These are phyloP conservation scores for Suhomyces anneliseae DNA, from an alignment of 1,139 yeast species.

Conservation along the genomic window DNA sequence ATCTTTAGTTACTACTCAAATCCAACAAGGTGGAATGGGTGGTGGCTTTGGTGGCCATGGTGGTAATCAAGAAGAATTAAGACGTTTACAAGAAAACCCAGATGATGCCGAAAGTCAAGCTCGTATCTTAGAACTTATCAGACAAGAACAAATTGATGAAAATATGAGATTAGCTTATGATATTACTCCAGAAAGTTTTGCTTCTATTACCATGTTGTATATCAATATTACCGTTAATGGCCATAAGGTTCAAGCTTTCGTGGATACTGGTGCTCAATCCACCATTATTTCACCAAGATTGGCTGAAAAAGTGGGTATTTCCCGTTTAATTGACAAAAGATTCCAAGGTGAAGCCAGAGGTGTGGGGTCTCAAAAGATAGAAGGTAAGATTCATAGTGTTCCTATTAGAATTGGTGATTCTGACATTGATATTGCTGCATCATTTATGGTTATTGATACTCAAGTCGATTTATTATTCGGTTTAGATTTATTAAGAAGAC, in stretches of 20 bases:
- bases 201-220: conserved; percentile 79
- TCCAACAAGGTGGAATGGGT: conserved; percentile 12
- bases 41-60: conserved; percentile 4
- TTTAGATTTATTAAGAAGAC: conserved; percentile 81
- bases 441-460: conserved; percentile 79
- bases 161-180: conserved; percentile 80
- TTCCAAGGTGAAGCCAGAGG: conserved; percentile 85
- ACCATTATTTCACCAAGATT: conserved; percentile 78
- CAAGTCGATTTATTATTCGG: conserved; percentile 69
- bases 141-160: conserved; percentile 73
- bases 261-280: conserved; percentile 93
- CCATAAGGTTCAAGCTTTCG: conserved; percentile 81
- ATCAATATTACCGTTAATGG: conserved; percentile 78
- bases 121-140: conserved; percentile 65
- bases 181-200: conserved; percentile 86
- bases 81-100: conserved; percentile 57
- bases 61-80: conserved; percentile 47
- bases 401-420: conserved; percentile 74
- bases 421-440: conserved; percentile 60
- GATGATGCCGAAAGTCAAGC: conserved; percentile 74
- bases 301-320: conserved; percentile 71
- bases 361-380: conserved; percentile 77
- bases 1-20: conserved; percentile 38
- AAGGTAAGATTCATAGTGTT: conserved; percentile 87
- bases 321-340: conserved; percentile 76